phyloP scores from a whole-genome alignment of 2,329 filamentous ascomycete species.

The Aspergillus novoparasiticus region DNA sequence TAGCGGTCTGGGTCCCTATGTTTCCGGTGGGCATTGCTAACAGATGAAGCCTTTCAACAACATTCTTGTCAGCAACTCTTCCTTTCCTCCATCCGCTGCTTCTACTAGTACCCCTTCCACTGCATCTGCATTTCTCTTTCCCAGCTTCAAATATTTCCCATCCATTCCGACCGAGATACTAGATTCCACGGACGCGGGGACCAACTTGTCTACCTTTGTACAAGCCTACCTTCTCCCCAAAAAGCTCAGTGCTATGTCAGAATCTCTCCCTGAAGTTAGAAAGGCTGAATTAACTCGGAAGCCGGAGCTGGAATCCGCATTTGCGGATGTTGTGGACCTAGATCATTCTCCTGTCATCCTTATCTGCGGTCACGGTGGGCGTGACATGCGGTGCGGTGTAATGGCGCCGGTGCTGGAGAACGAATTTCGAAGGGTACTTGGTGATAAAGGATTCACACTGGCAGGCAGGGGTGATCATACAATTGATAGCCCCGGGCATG shows the following conservation, averaged over 20 bases:
- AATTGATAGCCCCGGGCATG: slow-evolving; percentile 35
- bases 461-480: slow-evolving; percentile 18
- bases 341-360: slow-evolving; percentile 63
- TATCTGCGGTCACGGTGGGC: slow-evolving; percentile 82
- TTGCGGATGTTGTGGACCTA: slow-evolving; percentile 66
- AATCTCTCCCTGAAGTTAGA: slow-evolving; percentile 32
- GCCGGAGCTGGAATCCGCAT: slow-evolving; percentile 50
- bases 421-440: slow-evolving; percentile 63
- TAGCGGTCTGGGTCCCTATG: background rate
- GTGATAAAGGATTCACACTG: slow-evolving; percentile 32
- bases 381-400: slow-evolving; percentile 80
- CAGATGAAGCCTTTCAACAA: slow-evolving; percentile 75
- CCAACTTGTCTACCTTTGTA: slow-evolving; percentile 48
- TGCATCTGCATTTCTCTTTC: slow-evolving; percentile 73
- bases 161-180: slow-evolving; percentile 66
- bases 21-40: background rate
- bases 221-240: slow-evolving; percentile 44
- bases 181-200: slow-evolving; percentile 33
- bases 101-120: slow-evolving; percentile 20
- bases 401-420: slow-evolving; percentile 71
- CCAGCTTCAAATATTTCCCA: slow-evolving; percentile 79
- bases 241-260: slow-evolving; percentile 36
- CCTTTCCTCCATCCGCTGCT: slow-evolving; percentile 62
- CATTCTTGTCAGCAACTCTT: slow-evolving; percentile 74
- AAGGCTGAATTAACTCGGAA: slow-evolving; percentile 47